These are phyloP conservation scores for Lactarius deliciosus DNA, from an alignment of 768 basidiomycete genomes.

Conservation along the genomic window DNA sequence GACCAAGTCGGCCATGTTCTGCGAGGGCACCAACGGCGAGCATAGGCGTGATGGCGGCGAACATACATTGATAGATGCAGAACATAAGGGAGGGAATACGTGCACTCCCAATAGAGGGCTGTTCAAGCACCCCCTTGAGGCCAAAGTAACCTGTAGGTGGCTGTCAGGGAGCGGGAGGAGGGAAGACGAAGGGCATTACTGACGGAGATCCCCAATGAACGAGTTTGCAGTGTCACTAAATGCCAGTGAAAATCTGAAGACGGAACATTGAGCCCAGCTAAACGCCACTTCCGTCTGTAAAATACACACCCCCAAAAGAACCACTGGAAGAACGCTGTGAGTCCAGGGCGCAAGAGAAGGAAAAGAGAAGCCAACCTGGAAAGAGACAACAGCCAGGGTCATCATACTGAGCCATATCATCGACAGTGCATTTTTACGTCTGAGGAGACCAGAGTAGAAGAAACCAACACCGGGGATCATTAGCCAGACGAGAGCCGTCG, in stretches of 20 bases:
- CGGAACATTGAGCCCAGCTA: not conserved
- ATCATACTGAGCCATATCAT: constrained; percentile 85
- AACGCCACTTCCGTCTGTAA: not conserved
- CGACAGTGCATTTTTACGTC: constrained; percentile 90
- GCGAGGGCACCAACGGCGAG: constrained; percentile 91
- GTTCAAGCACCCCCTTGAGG: constrained; percentile 71
- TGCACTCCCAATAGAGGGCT: constrained; percentile 69
- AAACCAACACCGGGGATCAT: constrained; percentile 71
- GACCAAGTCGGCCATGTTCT: constrained; percentile 83
- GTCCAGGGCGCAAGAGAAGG: not conserved
- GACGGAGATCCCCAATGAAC: constrained; percentile 88
- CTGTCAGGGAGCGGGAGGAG: not conserved
- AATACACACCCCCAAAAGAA: constrained; percentile 81
- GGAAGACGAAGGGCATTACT: constrained; percentile 32
- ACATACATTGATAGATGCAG: constrained; percentile 87
- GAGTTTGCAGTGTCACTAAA: constrained; percentile 73
- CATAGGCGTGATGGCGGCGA: constrained; percentile 88
- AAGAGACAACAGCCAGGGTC: constrained; percentile 74
- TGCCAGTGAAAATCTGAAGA: constrained; percentile 65
- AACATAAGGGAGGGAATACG: constrained; percentile 75
- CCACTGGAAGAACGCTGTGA: constrained; percentile 56
- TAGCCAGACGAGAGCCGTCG: constrained; percentile 76
- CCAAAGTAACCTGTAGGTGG: constrained; percentile 70
- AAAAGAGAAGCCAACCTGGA: constrained; percentile 54
- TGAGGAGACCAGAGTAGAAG: constrained; percentile 88